Conservation (phyloP, 192 early-diverging fungal species). For the Anaeromyces robustus region DNA sequence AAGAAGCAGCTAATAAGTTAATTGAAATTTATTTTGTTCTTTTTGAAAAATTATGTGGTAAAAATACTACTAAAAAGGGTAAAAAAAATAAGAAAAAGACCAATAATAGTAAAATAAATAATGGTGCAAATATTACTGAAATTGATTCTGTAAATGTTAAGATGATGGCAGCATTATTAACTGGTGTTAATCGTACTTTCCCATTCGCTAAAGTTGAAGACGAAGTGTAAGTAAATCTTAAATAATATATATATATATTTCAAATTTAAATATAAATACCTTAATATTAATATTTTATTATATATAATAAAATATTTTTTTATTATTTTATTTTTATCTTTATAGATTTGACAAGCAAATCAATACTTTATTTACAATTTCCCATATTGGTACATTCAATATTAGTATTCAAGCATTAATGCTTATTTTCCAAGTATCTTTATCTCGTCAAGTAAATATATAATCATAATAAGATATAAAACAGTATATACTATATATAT, state of each 20-base stretch:
- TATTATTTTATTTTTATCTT: neutral
- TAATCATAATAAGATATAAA: too few species aligned
- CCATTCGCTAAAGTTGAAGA: slow-evolving; percentile 76
- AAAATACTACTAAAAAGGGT: slow-evolving; percentile 8
- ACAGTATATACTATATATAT: too few species aligned
- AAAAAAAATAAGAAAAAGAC: slow-evolving; percentile 10
- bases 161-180: slow-evolving; percentile 78
- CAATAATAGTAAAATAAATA: slow-evolving; percentile 1
- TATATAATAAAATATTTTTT: neutral
- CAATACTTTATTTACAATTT: slow-evolving; percentile 79
- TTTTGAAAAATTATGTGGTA: slow-evolving; percentile 64
- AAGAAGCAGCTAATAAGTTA: slow-evolving; percentile 61
- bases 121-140: slow-evolving; percentile 12
- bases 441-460: slow-evolving; percentile 12
- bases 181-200: slow-evolving; percentile 89
- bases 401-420: slow-evolving; percentile 84
- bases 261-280: neutral
- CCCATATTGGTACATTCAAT: slow-evolving; percentile 78
- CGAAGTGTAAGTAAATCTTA: slow-evolving; percentile 19
- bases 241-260: neutral
- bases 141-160: slow-evolving; percentile 58
- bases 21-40: slow-evolving; percentile 82
- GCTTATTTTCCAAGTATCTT: slow-evolving; percentile 65
- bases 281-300: neutral
- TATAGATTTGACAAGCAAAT: slow-evolving; percentile 59